Evolutionary conservation across 768 basidiomycete species (phyloP).

Genomic region (Suillus subalutaceus): DNA sequence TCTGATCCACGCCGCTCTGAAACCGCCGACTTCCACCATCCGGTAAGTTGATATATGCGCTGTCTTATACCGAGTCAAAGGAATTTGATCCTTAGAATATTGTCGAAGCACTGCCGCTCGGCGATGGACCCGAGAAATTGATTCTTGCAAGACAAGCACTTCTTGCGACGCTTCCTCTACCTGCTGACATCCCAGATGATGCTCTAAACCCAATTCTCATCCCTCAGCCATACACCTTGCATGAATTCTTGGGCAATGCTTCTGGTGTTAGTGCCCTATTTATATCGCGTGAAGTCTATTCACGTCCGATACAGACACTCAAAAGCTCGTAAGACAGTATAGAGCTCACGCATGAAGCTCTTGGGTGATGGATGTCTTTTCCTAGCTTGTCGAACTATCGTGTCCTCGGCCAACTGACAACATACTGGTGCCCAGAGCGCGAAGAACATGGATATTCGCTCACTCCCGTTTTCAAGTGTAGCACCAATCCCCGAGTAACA

Average conservation of each 20-base stretch:
- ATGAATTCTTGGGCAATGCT: constrained; percentile 66
- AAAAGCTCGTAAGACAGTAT: constrained; percentile 52
- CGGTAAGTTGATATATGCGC: constrained; percentile 26
- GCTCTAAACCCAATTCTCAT: constrained; percentile 70
- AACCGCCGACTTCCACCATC: constrained; percentile 12
- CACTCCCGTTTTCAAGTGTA: constrained; percentile 74
- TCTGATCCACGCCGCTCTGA: too few relatives aligned
- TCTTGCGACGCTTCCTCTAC: constrained; percentile 64
- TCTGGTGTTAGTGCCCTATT: constrained; percentile 50
- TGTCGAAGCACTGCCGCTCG: not conserved
- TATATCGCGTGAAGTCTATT: not conserved
- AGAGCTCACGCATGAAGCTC: constrained; percentile 2
- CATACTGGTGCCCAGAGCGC: constrained; percentile 78
- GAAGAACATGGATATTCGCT: constrained; percentile 85
- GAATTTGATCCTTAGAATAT: not conserved
- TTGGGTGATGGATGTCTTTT: constrained; percentile 5
- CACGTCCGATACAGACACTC: constrained; percentile 43
- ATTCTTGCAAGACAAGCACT: constrained; percentile 57
- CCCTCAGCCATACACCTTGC: constrained; percentile 62
- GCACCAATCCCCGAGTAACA: constrained; percentile 72
- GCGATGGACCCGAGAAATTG: constrained; percentile 37
- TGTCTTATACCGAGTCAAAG: not conserved
- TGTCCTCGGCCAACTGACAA: constrained; percentile 66
- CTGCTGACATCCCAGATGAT: constrained; percentile 63
- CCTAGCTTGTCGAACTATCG: constrained; percentile 67